Conservation (phyloP, 106 monocot genomes). For the Gastrodia elata region DNA sequence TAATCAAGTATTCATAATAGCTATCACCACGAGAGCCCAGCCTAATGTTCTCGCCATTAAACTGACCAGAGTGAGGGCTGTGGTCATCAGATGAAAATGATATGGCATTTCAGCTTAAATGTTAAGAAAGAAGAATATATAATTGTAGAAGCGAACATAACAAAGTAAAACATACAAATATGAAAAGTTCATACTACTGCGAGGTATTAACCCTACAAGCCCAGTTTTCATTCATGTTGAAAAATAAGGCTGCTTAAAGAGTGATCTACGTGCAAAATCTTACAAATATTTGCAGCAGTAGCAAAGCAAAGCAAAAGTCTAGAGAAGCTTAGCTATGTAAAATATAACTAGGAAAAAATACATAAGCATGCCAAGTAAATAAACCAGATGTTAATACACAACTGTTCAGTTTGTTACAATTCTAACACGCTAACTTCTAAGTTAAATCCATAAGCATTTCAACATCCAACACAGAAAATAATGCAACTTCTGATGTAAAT, state of each 20-base stretch:
- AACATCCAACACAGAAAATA: neutral
- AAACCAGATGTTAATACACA: neutral
- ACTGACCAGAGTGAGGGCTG: conserved; percentile 79
- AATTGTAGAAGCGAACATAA: neutral
- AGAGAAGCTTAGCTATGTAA: neutral
- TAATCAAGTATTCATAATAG: conserved; percentile 90
- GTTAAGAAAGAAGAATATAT: neutral
- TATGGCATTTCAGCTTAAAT: neutral
- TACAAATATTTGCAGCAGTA: neutral
- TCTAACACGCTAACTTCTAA: too few relatives aligned
- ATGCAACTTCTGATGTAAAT: neutral
- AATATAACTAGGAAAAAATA: neutral
- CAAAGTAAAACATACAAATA: neutral
- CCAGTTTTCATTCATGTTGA: neutral
- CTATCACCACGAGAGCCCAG: conserved; percentile 95
- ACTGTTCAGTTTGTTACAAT: too few relatives aligned
- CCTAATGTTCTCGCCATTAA: conserved; percentile 82
- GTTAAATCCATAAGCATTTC: too few relatives aligned
- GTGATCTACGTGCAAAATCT: neutral
- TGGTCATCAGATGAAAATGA: neutral
- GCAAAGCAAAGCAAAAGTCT: neutral
- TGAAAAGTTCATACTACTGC: neutral
- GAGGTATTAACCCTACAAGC: neutral
- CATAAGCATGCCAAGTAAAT: neutral
- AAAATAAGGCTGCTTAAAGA: neutral